Evolutionary conservation across 257 asterid species (phyloP), one percentile per base, ranked within the genome.

Genomic region (Paulownia fortunei): DNA sequence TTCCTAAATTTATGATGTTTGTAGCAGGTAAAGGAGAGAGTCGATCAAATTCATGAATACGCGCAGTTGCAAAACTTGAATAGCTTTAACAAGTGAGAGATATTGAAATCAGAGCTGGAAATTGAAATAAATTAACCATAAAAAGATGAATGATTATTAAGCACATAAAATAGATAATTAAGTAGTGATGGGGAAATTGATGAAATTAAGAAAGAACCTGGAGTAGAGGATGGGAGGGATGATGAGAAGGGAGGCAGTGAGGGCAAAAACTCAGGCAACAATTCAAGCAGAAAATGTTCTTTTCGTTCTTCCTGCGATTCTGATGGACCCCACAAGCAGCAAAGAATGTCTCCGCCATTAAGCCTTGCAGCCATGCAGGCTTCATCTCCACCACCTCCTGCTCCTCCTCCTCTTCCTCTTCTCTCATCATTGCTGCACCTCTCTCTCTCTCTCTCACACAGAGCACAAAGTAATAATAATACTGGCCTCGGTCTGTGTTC

Each of bases 331-430:
- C 96, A 76, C 98, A 93, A 1, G 75, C 83, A 0, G 77, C 88
- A 61, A 93, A 93, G 91, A 91, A 93, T 49, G 91, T 85, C 76
- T 93, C 96, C 76, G 87, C 84, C 90, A 86, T 83, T 58, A 93
- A 77, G 34, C 93, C 91, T 82, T 88, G 78, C 7, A 93, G 90
- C 98, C 98, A 93, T 91, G 96, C 97, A 90, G 97, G 98, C 86
- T 55, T 54, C 80, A 4, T 70, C 81, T 10, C 26, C 69, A 4
- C 73, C 76, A 2, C 84, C 15, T 26, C 76, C 3, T 30, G 61
- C 5, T 15, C 37, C 2, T 73, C 41, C 2, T 66, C 62, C 1
- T 32, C 76, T 15, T 15, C 76, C 34, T 64, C 62, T 10, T 30
- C 81, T 78, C 79, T 60, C 71, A 49, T 83, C 82, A 59, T 68